Conservation (phyloP, 1,284 basidiomycete species). For the Neonothopanus nambi region DNA sequence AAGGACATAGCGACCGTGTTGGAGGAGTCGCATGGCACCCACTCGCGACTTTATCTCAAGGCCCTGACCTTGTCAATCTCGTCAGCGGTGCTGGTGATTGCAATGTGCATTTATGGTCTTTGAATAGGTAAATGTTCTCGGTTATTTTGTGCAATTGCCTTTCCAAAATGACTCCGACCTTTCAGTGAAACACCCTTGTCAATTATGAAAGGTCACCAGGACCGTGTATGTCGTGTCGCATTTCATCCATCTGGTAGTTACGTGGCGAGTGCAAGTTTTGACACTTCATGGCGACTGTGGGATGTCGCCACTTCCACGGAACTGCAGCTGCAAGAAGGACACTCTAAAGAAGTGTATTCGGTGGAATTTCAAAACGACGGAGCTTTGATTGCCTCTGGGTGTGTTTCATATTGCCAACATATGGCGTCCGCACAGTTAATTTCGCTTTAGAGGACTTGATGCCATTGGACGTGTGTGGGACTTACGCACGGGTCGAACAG, state of each 20-base stretch:
- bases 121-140: conserved; percentile 61
- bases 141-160: neutral
- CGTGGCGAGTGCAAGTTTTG: conserved; percentile 93
- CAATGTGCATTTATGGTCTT: conserved; percentile 86
- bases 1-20: conserved; percentile 88
- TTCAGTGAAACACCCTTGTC: conserved; percentile 77
- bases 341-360: conserved; percentile 95
- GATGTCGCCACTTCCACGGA: conserved; percentile 83
- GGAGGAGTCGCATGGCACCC: conserved; percentile 99
- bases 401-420: conserved; percentile 24
- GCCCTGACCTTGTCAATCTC: conserved; percentile 74
- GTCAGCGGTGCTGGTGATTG: conserved; percentile 91
- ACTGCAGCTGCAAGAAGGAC: conserved; percentile 91
- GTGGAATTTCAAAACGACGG: conserved; percentile 97
- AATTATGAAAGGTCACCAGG: conserved; percentile 85
- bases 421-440: conserved; percentile 2
- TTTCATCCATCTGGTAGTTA: conserved; percentile 96
- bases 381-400: conserved; percentile 91
- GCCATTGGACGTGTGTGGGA: conserved; percentile 99
- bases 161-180: neutral
- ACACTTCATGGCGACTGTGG: conserved; percentile 99
- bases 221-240: conserved; percentile 88
- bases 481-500: conserved; percentile 89
- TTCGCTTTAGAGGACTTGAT: conserved; percentile 78
- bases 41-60: conserved; percentile 81